Conservation (phyloP, 1,139 yeast species). For the Saccharomycopsis phalli region DNA sequence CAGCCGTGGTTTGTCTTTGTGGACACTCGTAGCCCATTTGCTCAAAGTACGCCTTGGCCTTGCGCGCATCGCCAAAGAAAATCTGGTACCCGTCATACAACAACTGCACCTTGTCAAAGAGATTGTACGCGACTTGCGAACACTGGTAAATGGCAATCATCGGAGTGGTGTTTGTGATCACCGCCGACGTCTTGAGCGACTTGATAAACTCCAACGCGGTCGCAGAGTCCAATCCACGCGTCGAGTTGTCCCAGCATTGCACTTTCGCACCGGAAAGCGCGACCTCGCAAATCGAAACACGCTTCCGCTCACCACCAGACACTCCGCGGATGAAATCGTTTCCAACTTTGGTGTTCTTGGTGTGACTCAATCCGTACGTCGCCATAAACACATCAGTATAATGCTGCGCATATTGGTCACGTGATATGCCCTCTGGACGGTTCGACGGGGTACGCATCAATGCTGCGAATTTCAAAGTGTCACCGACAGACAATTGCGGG, state of each 20-base stretch:
- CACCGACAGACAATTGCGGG: conserved; percentile 53
- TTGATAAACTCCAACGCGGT: conserved; percentile 56
- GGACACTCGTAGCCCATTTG: conserved; percentile 69
- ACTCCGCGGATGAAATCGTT: conserved; percentile 69
- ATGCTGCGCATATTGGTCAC: conserved; percentile 42
- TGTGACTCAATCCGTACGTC: conserved; percentile 53
- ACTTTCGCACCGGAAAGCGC: conserved; percentile 41
- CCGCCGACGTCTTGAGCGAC: conserved; percentile 47
- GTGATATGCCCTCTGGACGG: conserved; percentile 39
- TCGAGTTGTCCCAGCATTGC: conserved; percentile 54
- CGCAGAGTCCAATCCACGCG: conserved; percentile 54
- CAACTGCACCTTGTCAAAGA: conserved; percentile 62
- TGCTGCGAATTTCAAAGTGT: conserved; percentile 51
- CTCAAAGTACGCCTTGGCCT: conserved; percentile 52
- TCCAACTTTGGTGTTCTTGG: conserved; percentile 64
- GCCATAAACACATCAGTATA: conserved; percentile 52
- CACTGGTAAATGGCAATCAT: conserved; percentile 65
- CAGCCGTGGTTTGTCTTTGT: conserved; percentile 74
- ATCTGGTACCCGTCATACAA: conserved; percentile 74
- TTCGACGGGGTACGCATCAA: conserved; percentile 45
- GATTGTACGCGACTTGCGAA: conserved; percentile 53
- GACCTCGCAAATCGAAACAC: conserved; percentile 67
- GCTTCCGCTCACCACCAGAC: conserved; percentile 79
- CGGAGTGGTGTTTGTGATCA: conserved; percentile 43
- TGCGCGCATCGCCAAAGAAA: conserved; percentile 52